A percentile compares a stretch with the other conserved stretches of the same genome.
Evolutionary conservation across 768 basidiomycete genomes (phyloP).

Genomic region (Hericium coralloides): DNA sequence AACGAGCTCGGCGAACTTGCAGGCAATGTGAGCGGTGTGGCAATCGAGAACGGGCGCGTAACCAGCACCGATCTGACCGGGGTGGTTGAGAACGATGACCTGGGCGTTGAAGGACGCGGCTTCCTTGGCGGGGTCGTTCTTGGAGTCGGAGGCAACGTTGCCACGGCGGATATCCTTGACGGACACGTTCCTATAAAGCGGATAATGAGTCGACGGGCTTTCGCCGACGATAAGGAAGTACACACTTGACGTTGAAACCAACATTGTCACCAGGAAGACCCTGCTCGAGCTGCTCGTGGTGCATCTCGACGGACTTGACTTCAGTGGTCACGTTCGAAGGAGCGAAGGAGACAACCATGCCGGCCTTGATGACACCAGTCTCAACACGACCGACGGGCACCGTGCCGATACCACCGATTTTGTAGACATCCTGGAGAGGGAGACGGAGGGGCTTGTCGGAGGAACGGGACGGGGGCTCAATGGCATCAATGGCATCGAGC

Average conservation of each 20-base stretch:
- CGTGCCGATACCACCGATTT: slow-evolving; percentile 99
- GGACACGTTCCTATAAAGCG: slow-evolving; percentile 84
- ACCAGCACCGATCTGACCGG: slow-evolving; percentile 98
- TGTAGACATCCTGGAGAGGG: slow-evolving; percentile 99
- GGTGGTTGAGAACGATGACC: slow-evolving; percentile 99
- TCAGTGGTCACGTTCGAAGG: slow-evolving; percentile 98
- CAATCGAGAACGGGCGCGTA: slow-evolving; percentile 99
- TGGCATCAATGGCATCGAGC: slow-evolving; percentile 98
- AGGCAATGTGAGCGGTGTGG: slow-evolving; percentile 99
- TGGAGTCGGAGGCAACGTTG: slow-evolving; percentile 98
- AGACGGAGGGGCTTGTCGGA: slow-evolving; percentile 99
- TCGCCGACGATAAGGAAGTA: slow-evolving; percentile 4
- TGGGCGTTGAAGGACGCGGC: slow-evolving; percentile 99
- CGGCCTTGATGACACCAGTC: slow-evolving; percentile 99
- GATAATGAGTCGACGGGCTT: slow-evolving; percentile 3
- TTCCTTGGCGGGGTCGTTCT: slow-evolving; percentile 99
- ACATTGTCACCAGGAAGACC: slow-evolving; percentile 99
- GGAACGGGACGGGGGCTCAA: slow-evolving; percentile 94
- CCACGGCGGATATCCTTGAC: slow-evolving; percentile 99
- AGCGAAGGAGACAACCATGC: slow-evolving; percentile 97
- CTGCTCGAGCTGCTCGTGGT: slow-evolving; percentile 94
- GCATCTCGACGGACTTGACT: slow-evolving; percentile 99
- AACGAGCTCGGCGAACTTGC: slow-evolving; percentile 97
- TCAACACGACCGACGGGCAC: slow-evolving; percentile 99
- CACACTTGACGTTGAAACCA: slow-evolving; percentile 96